Conservation (phyloP, 1,139 yeast species). For the Scheffersomyces titani region DNA sequence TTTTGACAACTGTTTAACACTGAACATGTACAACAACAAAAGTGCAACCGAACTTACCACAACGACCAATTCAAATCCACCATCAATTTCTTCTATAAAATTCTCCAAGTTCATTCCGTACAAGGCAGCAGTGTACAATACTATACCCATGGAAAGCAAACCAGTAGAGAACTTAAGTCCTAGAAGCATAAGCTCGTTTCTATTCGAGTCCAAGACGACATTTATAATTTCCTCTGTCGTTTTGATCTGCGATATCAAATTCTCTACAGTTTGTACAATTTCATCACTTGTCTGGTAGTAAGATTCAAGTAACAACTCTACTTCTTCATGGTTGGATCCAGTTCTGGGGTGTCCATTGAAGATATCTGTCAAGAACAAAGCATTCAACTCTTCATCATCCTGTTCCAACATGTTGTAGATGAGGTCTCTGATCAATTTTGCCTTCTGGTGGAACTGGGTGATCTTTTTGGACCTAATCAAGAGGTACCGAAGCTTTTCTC, state of each 20-base stretch:
- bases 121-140: conserved; percentile 41
- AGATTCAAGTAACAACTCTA: conserved; percentile 45
- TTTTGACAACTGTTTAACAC: conserved; percentile 31
- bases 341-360: conserved; percentile 22
- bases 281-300: conserved; percentile 47
- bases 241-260: conserved; percentile 41
- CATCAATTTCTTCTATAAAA: conserved; percentile 34
- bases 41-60: conserved; percentile 28
- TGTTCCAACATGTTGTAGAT: conserved; percentile 41
- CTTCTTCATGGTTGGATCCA: conserved; percentile 43
- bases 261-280: conserved; percentile 47
- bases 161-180: conserved; percentile 47
- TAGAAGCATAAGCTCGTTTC: conserved; percentile 49
- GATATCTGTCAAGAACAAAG: conserved; percentile 37
- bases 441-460: conserved; percentile 46
- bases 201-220: conserved; percentile 46
- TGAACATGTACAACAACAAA: conserved; percentile 24
- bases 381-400: conserved; percentile 41
- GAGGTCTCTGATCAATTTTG: conserved; percentile 39
- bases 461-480: conserved; percentile 46
- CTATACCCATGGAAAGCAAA: conserved; percentile 40
- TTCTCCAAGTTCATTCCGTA: conserved; percentile 48
- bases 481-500: conserved; percentile 39
- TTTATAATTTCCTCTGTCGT: conserved; percentile 51
- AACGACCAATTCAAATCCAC: conserved; percentile 40